Conservation (phyloP, 768 basidiomycete genomes). For the Cyclocybe cylindracea region DNA sequence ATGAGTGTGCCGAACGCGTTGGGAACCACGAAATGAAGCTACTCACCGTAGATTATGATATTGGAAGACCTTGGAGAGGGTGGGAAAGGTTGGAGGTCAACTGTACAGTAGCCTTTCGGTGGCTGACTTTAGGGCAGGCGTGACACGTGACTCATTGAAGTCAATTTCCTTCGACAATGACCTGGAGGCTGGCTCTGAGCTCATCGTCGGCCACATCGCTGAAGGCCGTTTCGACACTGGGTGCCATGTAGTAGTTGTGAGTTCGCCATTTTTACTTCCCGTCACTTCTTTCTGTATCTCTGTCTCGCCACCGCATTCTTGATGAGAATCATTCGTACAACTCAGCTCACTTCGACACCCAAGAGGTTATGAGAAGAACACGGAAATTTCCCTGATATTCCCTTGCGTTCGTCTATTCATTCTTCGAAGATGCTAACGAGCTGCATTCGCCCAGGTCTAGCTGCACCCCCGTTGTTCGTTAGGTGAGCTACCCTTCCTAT, state of each 20-base stretch:
- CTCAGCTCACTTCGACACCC: slow-evolving; percentile 71
- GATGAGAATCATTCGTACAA: slow-evolving; percentile 34
- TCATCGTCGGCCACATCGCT: slow-evolving; percentile 1
- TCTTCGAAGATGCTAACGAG: not conserved
- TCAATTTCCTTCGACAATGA: no score
- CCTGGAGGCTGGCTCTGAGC: not conserved
- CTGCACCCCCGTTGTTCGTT: not conserved
- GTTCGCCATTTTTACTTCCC: slow-evolving; percentile 1
- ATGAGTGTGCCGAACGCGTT: slow-evolving; percentile 13
- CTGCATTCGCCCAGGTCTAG: no score
- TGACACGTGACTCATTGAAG: slow-evolving; percentile 18
- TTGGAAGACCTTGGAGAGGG: slow-evolving; percentile 19
- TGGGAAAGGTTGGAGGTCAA: slow-evolving; percentile 25
- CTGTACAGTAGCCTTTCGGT: slow-evolving; percentile 32
- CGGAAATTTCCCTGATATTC: slow-evolving; percentile 41
- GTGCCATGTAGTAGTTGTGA: slow-evolving; percentile 1
- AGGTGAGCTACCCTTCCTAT: slow-evolving; percentile 27
- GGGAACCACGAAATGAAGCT: slow-evolving; percentile 14
- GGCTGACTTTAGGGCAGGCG: slow-evolving; percentile 43
- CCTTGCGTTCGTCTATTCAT: not conserved
- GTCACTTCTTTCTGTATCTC: not conserved
- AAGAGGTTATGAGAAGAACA: slow-evolving; percentile 54
- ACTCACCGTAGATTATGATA: slow-evolving; percentile 33
- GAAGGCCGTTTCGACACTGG: not conserved
- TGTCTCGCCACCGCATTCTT: not conserved